Percentiles rank a stretch among this genome's conserved stretches.
Conservation (phyloP, 805 yeast species). For the Sungouiella blattae region DNA sequence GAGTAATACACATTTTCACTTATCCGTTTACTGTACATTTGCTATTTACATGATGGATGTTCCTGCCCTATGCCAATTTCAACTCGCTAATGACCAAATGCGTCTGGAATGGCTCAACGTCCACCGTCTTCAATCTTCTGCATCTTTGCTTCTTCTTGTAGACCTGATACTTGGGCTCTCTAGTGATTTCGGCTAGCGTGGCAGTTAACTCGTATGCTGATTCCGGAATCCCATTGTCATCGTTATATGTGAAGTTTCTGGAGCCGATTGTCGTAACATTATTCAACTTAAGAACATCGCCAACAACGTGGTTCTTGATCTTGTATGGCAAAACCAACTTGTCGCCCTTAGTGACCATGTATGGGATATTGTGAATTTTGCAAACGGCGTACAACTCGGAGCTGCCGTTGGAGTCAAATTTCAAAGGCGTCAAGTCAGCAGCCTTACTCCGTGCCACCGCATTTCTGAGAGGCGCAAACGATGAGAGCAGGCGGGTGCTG, state of each 20-base stretch:
- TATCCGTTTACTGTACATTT: constrained; percentile 1
- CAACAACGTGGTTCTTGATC: constrained; percentile 72
- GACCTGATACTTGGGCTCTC: constrained; percentile 63
- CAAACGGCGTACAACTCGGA: constrained; percentile 73
- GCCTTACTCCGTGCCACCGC: neutral
- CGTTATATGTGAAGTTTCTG: constrained; percentile 63
- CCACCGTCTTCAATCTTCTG: constrained; percentile 71
- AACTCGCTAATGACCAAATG: constrained; percentile 74
- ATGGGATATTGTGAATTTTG: constrained; percentile 78
- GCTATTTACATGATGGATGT: constrained; percentile 11
- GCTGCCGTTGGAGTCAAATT: constrained; percentile 53
- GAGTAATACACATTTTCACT: neutral
- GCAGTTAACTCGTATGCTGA: constrained; percentile 66
- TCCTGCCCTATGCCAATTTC: constrained; percentile 38
- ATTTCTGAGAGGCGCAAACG: constrained; percentile 7
- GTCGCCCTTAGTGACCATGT: constrained; percentile 90
- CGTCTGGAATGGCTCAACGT: constrained; percentile 74
- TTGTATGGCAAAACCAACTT: constrained; percentile 73
- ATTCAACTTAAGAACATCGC: constrained; percentile 72
- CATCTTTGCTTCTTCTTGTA: constrained; percentile 66
- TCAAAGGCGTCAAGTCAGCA: constrained; percentile 57
- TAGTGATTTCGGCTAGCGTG: constrained; percentile 80
- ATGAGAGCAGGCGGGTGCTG: constrained; percentile 9
- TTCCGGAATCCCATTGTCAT: constrained; percentile 41
- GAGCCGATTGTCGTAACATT: constrained; percentile 83